Percentiles rank a stretch among this genome's conserved stretches.
These are phyloP conservation scores for Aspergillus panamensis DNA, from an alignment of 495 filamentous ascomycete species.

Conservation along the genomic window DNA sequence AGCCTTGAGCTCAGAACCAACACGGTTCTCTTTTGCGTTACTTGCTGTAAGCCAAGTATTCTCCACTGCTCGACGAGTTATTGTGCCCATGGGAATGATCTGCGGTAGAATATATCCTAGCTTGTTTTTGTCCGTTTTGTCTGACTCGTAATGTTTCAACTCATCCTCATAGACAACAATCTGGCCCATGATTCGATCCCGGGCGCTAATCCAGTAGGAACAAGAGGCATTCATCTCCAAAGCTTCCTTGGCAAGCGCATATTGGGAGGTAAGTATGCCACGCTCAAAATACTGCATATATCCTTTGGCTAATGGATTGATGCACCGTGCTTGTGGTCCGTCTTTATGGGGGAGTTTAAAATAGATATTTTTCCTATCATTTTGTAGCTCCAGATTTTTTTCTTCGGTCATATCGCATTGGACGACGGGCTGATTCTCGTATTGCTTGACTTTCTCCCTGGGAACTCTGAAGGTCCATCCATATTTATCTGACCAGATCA, in stretches of 20 bases:
- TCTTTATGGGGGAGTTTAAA: slow-evolving; percentile 97
- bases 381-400: slow-evolving; percentile 55
- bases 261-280: slow-evolving; percentile 80
- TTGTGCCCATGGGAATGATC: slow-evolving; percentile 96
- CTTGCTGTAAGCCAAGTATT: slow-evolving; percentile 98
- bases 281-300: slow-evolving; percentile 91
- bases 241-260: slow-evolving; percentile 84
- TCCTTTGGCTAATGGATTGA: slow-evolving; percentile 81
- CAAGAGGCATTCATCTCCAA: slow-evolving; percentile 98
- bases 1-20: slow-evolving; percentile 94
- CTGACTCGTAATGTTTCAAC: slow-evolving; percentile 24
- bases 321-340: slow-evolving; percentile 79
- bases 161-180: slow-evolving; percentile 86
- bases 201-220: slow-evolving; percentile 96
- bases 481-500: slow-evolving; percentile 88
- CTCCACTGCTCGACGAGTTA: slow-evolving; percentile 94
- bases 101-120: slow-evolving; percentile 94
- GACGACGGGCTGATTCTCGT: slow-evolving; percentile 64
- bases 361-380: slow-evolving; percentile 65
- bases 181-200: slow-evolving; percentile 87
- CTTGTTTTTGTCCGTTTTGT: slow-evolving; percentile 22
- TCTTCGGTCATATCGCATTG: slow-evolving; percentile 76
- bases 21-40: slow-evolving; percentile 92
- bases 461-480: slow-evolving; percentile 91
- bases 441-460: slow-evolving; percentile 56